Conservation (phyloP, 169 alveolate genomes). For the Plasmodium knowlesi region DNA sequence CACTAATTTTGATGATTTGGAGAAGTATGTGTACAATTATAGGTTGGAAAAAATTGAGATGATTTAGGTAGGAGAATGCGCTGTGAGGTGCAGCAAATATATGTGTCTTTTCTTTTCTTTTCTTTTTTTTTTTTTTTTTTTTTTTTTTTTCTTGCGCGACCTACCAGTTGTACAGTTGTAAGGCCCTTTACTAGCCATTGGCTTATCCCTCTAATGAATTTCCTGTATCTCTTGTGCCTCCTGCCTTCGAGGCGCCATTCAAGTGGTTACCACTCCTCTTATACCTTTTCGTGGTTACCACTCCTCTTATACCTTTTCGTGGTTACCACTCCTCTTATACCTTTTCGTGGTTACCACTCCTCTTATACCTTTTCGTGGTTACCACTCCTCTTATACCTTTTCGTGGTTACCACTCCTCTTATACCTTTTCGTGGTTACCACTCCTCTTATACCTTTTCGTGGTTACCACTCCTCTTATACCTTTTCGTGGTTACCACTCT, state of each 20-base stretch:
- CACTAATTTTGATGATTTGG: slow-evolving; percentile 40
- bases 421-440: too few relatives aligned
- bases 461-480: too few relatives aligned
- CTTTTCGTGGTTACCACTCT: background rate
- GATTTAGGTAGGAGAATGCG: background rate
- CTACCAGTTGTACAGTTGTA: background rate
- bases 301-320: too few relatives aligned
- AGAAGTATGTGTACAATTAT: slow-evolving; percentile 67
- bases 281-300: background rate
- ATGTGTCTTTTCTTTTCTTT: background rate
- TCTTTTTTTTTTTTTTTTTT: too few relatives aligned
- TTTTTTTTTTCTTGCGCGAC: background rate
- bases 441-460: too few relatives aligned
- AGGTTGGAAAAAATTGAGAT: slow-evolving; percentile 54
- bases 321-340: too few relatives aligned
- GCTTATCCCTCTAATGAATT: background rate
- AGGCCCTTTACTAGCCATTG: background rate
- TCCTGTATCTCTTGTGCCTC: background rate
- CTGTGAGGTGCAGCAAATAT: background rate
- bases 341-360: too few relatives aligned
- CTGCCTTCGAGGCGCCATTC: background rate
- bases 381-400: too few relatives aligned
- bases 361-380: too few relatives aligned
- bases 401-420: too few relatives aligned
- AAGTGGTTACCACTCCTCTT: too few relatives aligned